These are phyloP conservation scores for Macrolepiota albuminosa DNA, from an alignment of 768 basidiomycete species.

Conservation along the genomic window DNA sequence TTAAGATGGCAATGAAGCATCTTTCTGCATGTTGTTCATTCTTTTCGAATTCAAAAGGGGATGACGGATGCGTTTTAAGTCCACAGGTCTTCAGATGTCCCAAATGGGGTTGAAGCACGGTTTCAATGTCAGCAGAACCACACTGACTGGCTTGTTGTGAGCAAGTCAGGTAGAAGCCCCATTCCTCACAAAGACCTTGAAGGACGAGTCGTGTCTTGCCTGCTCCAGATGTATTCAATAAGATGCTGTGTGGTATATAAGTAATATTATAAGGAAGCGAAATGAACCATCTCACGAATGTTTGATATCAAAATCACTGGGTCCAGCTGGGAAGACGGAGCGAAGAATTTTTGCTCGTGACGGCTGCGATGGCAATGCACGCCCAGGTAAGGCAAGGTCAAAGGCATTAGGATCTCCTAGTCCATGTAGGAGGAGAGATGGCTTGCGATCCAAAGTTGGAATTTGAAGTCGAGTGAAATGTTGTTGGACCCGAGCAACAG, in stretches of 20 bases:
- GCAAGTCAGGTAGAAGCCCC: constrained; percentile 2
- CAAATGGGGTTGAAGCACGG: neutral
- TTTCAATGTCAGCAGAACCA: neutral
- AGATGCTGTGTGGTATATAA: neutral
- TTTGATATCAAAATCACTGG: neutral
- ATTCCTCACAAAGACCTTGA: neutral
- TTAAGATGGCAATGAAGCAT: neutral
- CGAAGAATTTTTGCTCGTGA: neutral
- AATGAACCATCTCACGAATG: neutral
- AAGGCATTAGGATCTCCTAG: neutral
- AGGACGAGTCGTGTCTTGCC: neutral
- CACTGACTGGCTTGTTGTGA: neutral
- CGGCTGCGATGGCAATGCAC: too few species aligned
- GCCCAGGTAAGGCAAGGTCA: neutral
- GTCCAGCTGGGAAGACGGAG: neutral
- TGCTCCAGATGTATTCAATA: neutral
- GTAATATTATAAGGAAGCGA: neutral
- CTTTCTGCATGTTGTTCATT: neutral
- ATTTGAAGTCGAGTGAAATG: neutral
- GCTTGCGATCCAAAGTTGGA: neutral
- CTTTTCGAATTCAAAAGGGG: too few species aligned
- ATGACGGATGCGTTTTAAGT: neutral
- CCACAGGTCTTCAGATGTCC: neutral
- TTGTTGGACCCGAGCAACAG: neutral
- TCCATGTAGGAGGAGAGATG: neutral